Evolutionary conservation across 768 basidiomycete genomes (phyloP).

Genomic region (Pisolithus orientalis): DNA sequence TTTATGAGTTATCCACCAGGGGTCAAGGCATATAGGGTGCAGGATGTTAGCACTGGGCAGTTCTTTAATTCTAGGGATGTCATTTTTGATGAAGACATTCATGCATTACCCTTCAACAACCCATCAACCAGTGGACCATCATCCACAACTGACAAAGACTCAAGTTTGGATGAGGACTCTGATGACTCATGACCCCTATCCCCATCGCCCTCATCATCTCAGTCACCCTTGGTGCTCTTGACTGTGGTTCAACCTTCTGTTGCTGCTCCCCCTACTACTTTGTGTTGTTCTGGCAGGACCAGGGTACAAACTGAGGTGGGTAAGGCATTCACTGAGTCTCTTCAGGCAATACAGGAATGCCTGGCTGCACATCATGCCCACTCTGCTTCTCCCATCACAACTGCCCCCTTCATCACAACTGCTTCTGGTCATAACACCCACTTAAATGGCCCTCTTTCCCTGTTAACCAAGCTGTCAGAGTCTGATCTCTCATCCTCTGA

Average conservation of each 20-base stretch:
- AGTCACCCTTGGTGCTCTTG: too few species aligned
- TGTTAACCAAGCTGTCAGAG: neutral
- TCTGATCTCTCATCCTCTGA: neutral
- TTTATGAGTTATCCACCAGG: slow-evolving; percentile 1
- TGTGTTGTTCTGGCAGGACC: neutral
- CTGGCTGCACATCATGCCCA: neutral
- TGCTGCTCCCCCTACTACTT: neutral
- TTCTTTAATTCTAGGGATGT: slow-evolving; percentile 1
- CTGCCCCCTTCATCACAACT: neutral
- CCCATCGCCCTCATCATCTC: neutral
- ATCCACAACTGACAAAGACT: neutral
- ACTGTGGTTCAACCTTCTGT: too few species aligned
- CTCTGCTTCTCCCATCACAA: neutral
- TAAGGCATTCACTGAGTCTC: neutral
- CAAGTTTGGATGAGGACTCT: neutral
- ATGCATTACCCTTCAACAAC: too few species aligned
- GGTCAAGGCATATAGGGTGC: neutral
- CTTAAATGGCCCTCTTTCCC: neutral
- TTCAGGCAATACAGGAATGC: neutral
- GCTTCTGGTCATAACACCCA: too few species aligned
- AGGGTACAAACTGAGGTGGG: neutral
- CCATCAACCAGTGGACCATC: too few species aligned
- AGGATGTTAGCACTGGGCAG: neutral
- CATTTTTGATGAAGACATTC: neutral
- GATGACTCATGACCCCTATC: neutral